Percentiles rank a stretch among this genome's conserved stretches.
Evolutionary conservation across 129 eudicot genomes (phyloP).

Genomic region (Flaveria trinervia): DNA sequence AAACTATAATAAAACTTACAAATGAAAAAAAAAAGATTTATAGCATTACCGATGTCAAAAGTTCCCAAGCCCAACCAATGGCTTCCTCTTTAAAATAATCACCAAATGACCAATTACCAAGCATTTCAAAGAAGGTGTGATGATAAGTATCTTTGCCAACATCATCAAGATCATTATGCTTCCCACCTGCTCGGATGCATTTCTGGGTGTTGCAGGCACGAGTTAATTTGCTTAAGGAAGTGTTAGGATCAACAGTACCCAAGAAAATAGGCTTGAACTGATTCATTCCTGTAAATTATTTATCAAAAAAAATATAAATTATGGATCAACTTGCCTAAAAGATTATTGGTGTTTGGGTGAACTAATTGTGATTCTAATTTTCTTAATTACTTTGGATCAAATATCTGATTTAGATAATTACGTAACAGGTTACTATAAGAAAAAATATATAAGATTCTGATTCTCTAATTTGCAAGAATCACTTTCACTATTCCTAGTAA

Average conservation of each 20-base stretch:
- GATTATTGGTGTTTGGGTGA: not conserved
- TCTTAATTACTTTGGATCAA: not conserved
- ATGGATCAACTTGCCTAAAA: not conserved
- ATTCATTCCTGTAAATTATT: constrained; percentile 73
- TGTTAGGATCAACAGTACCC: constrained; percentile 89
- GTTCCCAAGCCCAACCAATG: constrained; percentile 95
- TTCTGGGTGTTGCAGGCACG: constrained; percentile 97
- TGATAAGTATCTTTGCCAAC: constrained; percentile 99
- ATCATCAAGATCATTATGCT: constrained; percentile 96
- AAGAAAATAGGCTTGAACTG: constrained; percentile 94
- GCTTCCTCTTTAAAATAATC: constrained; percentile 93
- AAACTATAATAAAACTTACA: not conserved
- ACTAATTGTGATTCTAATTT: not conserved
- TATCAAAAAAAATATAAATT: too few relatives aligned
- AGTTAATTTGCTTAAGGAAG: constrained; percentile 66
- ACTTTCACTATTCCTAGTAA: not conserved
- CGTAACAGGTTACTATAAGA: not conserved
- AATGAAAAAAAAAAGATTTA: constrained; percentile 3
- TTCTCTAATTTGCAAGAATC: not conserved
- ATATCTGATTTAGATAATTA: not conserved
- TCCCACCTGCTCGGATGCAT: constrained; percentile 97
- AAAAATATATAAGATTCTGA: not conserved
- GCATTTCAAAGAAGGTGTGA: constrained; percentile 98
- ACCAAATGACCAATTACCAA: constrained; percentile 98
- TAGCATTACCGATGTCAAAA: constrained; percentile 63